Conservation (phyloP, 805 yeast genomes). For the Yamadazyma sp. region DNA sequence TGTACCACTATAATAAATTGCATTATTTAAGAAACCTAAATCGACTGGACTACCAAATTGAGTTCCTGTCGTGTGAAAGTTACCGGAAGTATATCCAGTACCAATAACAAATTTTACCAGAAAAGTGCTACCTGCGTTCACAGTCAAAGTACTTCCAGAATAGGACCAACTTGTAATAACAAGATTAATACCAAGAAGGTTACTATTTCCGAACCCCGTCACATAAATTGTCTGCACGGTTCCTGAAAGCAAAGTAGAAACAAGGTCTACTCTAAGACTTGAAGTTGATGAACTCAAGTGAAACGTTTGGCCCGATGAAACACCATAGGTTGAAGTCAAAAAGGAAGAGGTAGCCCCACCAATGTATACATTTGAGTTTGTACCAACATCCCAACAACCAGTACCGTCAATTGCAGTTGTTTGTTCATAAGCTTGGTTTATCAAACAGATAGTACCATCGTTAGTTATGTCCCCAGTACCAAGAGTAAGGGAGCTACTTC, state of each 20-base stretch:
- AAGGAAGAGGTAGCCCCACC: conserved; percentile 7
- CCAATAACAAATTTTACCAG: conserved; percentile 13
- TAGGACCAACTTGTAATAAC: conserved; percentile 2
- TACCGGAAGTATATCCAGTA: conserved; percentile 13
- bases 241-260: conserved; percentile 15
- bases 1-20: conserved; percentile 13
- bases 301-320: conserved; percentile 15
- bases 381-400: conserved; percentile 24
- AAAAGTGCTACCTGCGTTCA: not conserved
- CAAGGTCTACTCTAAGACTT: conserved; percentile 15
- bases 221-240: too few species aligned
- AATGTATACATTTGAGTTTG: conserved; percentile 15
- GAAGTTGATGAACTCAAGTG: conserved; percentile 18
- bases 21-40: conserved; percentile 10
- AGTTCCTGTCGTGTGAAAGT: conserved; percentile 8
- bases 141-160: conserved; percentile 5
- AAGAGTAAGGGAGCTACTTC: conserved; percentile 9
- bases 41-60: conserved; percentile 11
- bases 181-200: conserved; percentile 11
- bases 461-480: conserved; percentile 18
- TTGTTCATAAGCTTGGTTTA: conserved; percentile 20
- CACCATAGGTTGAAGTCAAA: conserved; percentile 8
- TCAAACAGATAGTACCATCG: conserved; percentile 26
- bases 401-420: conserved; percentile 18
- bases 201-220: conserved; percentile 25